phyloP scores from a whole-genome alignment of 495 filamentous ascomycete species.

The Annulohypoxylon bovei region DNA sequence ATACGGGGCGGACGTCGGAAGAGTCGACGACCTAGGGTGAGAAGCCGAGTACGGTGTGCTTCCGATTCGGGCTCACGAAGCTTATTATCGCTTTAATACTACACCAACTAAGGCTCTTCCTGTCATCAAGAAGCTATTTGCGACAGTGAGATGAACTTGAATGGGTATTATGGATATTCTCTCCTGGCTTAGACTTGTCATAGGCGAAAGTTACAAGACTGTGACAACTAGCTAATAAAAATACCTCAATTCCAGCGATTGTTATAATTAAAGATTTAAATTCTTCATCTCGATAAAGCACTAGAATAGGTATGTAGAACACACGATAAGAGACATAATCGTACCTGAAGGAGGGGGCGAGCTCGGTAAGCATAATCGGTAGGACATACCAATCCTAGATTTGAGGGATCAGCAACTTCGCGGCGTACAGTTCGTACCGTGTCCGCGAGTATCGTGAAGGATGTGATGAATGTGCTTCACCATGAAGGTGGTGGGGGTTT shows the following conservation, averaged over 20 bases:
- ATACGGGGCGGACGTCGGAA: slow-evolving; percentile 25
- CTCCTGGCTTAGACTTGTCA: slow-evolving; percentile 6
- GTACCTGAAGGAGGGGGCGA: not conserved
- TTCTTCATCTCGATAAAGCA: not conserved
- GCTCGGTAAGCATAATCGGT: slow-evolving; percentile 24
- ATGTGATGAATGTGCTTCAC: slow-evolving; percentile 3
- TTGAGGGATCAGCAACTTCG: slow-evolving; percentile 5
- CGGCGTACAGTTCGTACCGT: slow-evolving; percentile 7
- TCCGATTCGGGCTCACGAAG: slow-evolving; percentile 12
- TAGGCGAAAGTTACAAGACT: not conserved
- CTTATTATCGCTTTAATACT: not conserved
- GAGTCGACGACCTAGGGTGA: slow-evolving; percentile 8
- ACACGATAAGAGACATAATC: not conserved
- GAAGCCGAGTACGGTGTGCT: slow-evolving; percentile 3
- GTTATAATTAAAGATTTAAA: not conserved
- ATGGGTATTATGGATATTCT: not conserved
- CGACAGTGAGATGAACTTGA: not conserved
- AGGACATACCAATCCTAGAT: slow-evolving; percentile 36
- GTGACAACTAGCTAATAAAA: not conserved
- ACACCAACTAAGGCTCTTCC: not conserved
- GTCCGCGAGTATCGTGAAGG: slow-evolving; percentile 19
- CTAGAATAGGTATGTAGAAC: not conserved
- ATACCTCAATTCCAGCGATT: slow-evolving; percentile 1
- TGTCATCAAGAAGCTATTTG: not conserved
- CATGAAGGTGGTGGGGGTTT: slow-evolving; percentile 18